These are phyloP conservation scores for Dothiorella sarmentorum DNA, from an alignment of 2,329 filamentous ascomycete species.

Conservation along the genomic window DNA sequence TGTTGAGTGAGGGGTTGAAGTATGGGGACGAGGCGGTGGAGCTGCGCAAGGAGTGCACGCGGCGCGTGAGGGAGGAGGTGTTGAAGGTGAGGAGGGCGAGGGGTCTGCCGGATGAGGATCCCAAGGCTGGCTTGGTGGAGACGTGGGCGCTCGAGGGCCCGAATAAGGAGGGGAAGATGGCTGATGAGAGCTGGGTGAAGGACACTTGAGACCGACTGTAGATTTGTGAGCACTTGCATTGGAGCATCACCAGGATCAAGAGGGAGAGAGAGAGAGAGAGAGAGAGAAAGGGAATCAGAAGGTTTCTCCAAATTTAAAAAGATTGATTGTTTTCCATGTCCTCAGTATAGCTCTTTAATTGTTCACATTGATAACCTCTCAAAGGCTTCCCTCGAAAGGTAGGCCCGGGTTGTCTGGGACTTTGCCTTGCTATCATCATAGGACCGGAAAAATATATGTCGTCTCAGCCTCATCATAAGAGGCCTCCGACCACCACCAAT, in stretches of 20 bases:
- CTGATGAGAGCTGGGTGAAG: slow-evolving; percentile 59
- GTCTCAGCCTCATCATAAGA: no score
- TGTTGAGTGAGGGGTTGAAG: slow-evolving; percentile 61
- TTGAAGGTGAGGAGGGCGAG: slow-evolving; percentile 68
- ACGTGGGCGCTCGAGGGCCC: slow-evolving; percentile 67
- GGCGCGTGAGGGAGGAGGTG: slow-evolving; percentile 73
- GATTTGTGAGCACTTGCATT: neutral
- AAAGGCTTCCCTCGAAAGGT: no score
- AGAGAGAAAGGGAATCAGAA: no score
- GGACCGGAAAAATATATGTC: no score
- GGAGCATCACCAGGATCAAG: neutral
- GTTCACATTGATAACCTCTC: no score
- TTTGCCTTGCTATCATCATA: neutral
- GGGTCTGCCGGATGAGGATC: slow-evolving; percentile 77
- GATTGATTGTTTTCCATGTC: no score
- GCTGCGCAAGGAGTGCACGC: slow-evolving; percentile 75
- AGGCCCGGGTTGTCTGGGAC: no score
- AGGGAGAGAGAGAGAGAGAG: neutral
- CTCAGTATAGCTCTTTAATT: no score
- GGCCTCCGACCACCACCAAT: no score
- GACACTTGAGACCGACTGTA: slow-evolving; percentile 40
- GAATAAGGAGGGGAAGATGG: slow-evolving; percentile 54
- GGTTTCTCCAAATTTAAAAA: no score
- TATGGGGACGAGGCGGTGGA: slow-evolving; percentile 71
- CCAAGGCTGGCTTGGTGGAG: slow-evolving; percentile 67